Evolutionary conservation across 331 rosid species (phyloP), one percentile per base, ranked within the genome.

Genomic region (Phaseolus coccineus): DNA sequence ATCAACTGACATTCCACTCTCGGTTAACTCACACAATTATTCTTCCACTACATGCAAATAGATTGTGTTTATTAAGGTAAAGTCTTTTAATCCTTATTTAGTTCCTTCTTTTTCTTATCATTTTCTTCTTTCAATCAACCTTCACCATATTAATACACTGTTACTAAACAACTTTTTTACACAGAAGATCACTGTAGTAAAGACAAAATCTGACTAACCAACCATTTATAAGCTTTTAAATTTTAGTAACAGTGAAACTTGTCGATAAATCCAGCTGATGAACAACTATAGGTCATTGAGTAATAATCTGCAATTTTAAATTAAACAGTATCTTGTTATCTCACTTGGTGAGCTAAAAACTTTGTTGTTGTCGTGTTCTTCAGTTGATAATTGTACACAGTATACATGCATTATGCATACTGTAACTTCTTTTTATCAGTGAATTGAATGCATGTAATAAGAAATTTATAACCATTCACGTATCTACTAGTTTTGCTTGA

Each of bases 1-100:
- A 74, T 76, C 72, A 68, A 50, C 86, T 81, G 77, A 74, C 87
- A 78, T 27, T 59, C 22, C 16, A 51, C 84, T 69, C 64, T 69
- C 27, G 31, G 42, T 78, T 74, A 65, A 47, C 67, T 73, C 42
- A 74, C 10, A 76, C 25, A 37, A 72, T 80, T 65, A 72, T 80
- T 72, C 79, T 72, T 63, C 72, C 67, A 25, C 67, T 13, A 50
- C 9, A 64, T 16, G 39, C 46, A 40, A 19, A 48, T 40, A 22
- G 8, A 35, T 48, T 61, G 9, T 48, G 0, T 59, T 58, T 59
- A 13, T 39, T 46, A 46, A 42, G 56, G 6, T 44, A 2, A 44
- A 46, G 2, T 44, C 33, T 68, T 46, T 13, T 5, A 69, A 42
- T 53, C 24, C 52, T 72, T 53, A 22, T 73, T 24, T n/a, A 35